Base-by-base conservation (phyloP, 2,329 filamentous ascomycete species). In the Bipolaris zeicola region DNA sequence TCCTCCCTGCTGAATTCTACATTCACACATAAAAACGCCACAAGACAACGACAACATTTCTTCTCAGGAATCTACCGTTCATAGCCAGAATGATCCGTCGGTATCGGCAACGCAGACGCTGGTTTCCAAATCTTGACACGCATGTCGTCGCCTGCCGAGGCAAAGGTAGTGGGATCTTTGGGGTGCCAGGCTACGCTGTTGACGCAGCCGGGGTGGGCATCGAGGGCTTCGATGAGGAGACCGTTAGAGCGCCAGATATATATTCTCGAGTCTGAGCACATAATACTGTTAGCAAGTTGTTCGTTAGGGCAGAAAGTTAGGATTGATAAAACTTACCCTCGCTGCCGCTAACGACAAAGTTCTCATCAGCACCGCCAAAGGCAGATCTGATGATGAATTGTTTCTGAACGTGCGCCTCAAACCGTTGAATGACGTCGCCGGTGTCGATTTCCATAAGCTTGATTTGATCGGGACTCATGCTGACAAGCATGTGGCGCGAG, bases 181-280 rank as follows among this genome's bases (percentile, higher is more conserved):
- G 95, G 93, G 68, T 94, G 95, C 94, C 95, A 99, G 20, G 89
- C 84, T 36, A 96, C 90, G 6, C 91, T 86, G 72, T 97, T 98
- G 62, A 95, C 94, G 58, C 86, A 88, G 33, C 92, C 89, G 6
- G 81, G 79, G 67, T 98, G 94, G 0, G 88, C 93, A 31, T 87
- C 83, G 2, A 98, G 80, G 45, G 85, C 88, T 69, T 92, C 90
- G 5, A 99, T 86, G 0, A 89, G 82, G 5, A 84, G 81, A 5
- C 91, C 92, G 34, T 89, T 89, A 75, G 92, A 95, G 74, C 96
- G 91, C 92, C 93, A 98, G 59, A 99, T 91, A 72, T 92, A 89
- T 39, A 98, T 84, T 53, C 84, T 83, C 2, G 85, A 85, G 75
- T 89, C 87, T 88, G 3, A 28, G 26, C 10, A 10, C 6, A 13